Base-by-base conservation (phyloP, 495 filamentous ascomycete genomes). In the Sordaria brevicollis region DNA sequence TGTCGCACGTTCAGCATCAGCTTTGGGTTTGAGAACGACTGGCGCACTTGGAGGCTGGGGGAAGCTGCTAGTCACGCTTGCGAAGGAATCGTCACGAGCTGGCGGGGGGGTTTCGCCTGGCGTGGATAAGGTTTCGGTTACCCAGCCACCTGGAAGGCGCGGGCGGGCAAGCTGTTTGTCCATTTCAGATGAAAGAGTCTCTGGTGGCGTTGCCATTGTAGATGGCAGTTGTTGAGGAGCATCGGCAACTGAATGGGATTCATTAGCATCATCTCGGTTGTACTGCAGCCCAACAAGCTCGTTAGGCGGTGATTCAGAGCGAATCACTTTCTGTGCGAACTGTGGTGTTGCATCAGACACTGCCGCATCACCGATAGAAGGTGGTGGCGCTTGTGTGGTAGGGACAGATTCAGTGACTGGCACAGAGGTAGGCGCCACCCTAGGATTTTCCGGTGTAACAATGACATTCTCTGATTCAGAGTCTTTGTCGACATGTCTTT, bases 111-210 rank as follows among this genome's bases (percentile, higher is more conserved):
- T 38, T 31, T 79, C 77, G 5, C 74, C 73, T 31, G 76, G 75
- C 15, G 72, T 74, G 54, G 79, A 79, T 7, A 82, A 81, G 34
- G 84, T 84, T 74, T 85, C 89, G 17, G 88, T 86, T 36, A 87
- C 86, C 90, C 89, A 91, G 65, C 83, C 85, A 10, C 89, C 89
- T 19, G 90, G 89, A 36, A 92, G 76, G 37, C 82, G 83, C 35
- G 90, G 90, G 65, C 89, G 80, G 65, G 68, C 21, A 29, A 86
- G 83, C 62, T 79, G 86, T 69, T 80, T 76, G 72, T 72, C 72
- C 38, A 75, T 74, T n/a, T 67, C 67, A 36, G 7, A n/a, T 57
- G 67, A 49, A 43, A 74, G 67, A 4, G 73, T 65, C 35, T 80
- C 71, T 62, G 69, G 72, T 31, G 66, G 36, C 54, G 67, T 37